Base-by-base conservation (phyloP, 108 stramenopile species). In the Stephanodiscus triporus region DNA sequence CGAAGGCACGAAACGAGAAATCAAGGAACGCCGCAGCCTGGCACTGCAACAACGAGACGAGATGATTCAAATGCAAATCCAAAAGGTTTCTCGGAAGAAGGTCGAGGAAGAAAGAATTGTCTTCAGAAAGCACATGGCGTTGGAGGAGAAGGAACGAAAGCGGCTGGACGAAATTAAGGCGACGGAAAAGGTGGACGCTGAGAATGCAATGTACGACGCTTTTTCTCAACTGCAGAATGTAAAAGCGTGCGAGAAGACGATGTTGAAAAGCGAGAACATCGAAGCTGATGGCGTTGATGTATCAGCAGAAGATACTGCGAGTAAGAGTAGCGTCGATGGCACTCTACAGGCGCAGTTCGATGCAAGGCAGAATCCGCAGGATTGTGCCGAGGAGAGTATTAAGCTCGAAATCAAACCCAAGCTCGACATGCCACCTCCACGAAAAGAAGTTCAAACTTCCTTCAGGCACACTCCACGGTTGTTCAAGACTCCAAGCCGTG, bases 401-500 rank as follows among this genome's bases (percentile, higher is more conserved):
- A 5, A 4, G 37, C 19, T 19, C 30, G 20, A 5, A 36, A 36
- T 22, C 36, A 40, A 14, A 22, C 40, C 40, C 5, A 17, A 70
- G 22, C 24, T 16, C 53, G 50, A 73, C 49, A n/a, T 76, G 43
- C 84, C 84, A 37, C 72, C 84, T 50, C 70, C 72, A 19, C 66
- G 86, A 24, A 20, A 47, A 38, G n/a, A 59, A 6, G 49, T 54
- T 42, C 70, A 54, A 6, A 47, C 67, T 10, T 71, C 62, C n/a
- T 81, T 88, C 53, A 51, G 57, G 20, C 77, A 86, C 67, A 88
- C 85, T 6, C 88, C 83, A 7, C 75, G 88, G 37, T n/a, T 86
- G 19, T 88, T 88, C 81, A 83, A 86, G 63, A 88, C 88, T 43
- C 88, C 88, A 19, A 78, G 73, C 47, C 73, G 88, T 56, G 85